Base-by-base conservation (phyloP, 1,139 yeast species). In the Pneumocystis carinii region DNA sequence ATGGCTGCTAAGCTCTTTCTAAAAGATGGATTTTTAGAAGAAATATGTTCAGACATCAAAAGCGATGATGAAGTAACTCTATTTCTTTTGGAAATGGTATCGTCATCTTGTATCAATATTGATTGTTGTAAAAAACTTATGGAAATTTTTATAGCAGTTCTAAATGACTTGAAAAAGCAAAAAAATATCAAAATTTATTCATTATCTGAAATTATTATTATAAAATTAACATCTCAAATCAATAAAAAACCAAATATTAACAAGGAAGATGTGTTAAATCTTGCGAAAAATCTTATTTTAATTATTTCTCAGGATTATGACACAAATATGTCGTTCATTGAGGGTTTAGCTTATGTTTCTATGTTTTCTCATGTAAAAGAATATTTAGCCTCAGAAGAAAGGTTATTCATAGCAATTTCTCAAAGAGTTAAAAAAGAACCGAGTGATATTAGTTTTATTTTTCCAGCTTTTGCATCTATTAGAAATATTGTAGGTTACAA, bases 331-430 rank as follows among this genome's bases (percentile, higher is more conserved):
- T 48, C 55, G 24, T 48, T 39, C 2, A 57, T 57, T 57, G 59
- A 57, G 29, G 59, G 59, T 57, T 19, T 57, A 57, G n/a, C 59
- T 19, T 57, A 37, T 24, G n/a, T 39, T 27, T 37, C 42, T 57
- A 39, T 39, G 42, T 37, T 37, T 27, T 39, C 59, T 19, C 14
- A 37, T 3, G 15, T 57, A 57, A 57, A 57, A 24, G 59, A 57
- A 37, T 39, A 37, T 15, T 19, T 57, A 24, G 42, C 24, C 29
- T 37, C 41, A 29, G n/a, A 57, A 37, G 12, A 57, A 24, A 29
- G 12, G 6, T 3, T 57, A 37, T 39, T 57, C 4, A 24, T 1
- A 24, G n/a, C 38, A 24, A 19, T 57, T 57, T 37, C n/a, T 12
- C 14, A 57, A 39, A 37, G 41, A 39, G 14, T 57, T 57, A 57